Percentiles rank a stretch among this genome's conserved stretches.
Conservation (phyloP, 2,329 filamentous ascomycete species). For the Grosmannia huntii region DNA sequence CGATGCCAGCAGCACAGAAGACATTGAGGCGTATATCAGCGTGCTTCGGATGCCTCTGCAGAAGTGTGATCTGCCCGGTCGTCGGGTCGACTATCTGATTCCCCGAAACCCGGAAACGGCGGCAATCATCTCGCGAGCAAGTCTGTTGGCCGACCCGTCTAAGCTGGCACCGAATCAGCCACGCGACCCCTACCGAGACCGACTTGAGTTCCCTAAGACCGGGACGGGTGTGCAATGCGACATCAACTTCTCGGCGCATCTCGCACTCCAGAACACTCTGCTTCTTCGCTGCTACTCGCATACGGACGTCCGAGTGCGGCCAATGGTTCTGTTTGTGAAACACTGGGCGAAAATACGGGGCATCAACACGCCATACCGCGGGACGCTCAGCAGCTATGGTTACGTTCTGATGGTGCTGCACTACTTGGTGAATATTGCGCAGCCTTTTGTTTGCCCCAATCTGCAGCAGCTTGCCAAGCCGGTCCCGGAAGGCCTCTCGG, state of each 20-base stretch:
- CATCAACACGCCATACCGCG: slow-evolving; percentile 78
- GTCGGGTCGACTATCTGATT: slow-evolving; percentile 22
- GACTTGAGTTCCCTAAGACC: slow-evolving; percentile 64
- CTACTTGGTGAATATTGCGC: slow-evolving; percentile 71
- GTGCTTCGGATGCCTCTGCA: slow-evolving; percentile 30
- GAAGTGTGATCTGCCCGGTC: slow-evolving; percentile 7
- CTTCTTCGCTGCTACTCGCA: slow-evolving; percentile 74
- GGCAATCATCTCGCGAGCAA: slow-evolving; percentile 28
- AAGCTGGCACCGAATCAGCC: slow-evolving; percentile 36
- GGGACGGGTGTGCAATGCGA: slow-evolving; percentile 79
- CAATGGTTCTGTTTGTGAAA: slow-evolving; percentile 77
- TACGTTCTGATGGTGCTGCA: slow-evolving; percentile 89
- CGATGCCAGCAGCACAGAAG: slow-evolving; percentile 18
- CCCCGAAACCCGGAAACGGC: slow-evolving; percentile 22
- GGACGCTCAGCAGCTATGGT: slow-evolving; percentile 79
- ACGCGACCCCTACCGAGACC: slow-evolving; percentile 40
- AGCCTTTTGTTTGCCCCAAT: slow-evolving; percentile 75
- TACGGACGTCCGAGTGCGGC: slow-evolving; percentile 63
- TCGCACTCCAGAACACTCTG: slow-evolving; percentile 72
- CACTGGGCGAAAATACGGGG: slow-evolving; percentile 77
- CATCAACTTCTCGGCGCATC: slow-evolving; percentile 79
- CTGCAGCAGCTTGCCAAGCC: slow-evolving; percentile 48
- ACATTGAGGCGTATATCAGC: slow-evolving; percentile 35
- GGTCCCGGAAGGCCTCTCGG: slow-evolving; percentile 23
- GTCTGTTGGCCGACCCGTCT: slow-evolving; percentile 34